Conservation (phyloP, 2,329 filamentous ascomycete genomes). For the Pleomassaria siparia region DNA sequence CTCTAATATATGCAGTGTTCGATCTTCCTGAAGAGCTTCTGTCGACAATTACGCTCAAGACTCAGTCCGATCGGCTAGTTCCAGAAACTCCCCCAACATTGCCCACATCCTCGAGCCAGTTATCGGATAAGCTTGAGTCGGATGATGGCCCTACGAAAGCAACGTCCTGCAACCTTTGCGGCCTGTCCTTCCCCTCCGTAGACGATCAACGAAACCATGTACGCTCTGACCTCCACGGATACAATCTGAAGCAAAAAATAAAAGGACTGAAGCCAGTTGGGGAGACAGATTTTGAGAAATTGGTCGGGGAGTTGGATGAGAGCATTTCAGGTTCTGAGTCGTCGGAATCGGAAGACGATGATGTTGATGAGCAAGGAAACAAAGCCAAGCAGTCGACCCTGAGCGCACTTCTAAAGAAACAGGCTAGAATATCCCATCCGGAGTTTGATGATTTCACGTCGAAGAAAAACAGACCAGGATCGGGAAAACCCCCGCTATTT, state of each 20-base stretch:
- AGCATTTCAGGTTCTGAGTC: slow-evolving; percentile 83
- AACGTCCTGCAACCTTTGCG: slow-evolving; percentile 81
- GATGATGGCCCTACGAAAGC: slow-evolving; percentile 53
- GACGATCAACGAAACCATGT: slow-evolving; percentile 83
- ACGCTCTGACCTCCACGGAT: slow-evolving; percentile 87
- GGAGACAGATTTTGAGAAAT: slow-evolving; percentile 82
- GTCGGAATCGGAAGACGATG: slow-evolving; percentile 73
- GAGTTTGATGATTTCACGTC: slow-evolving; percentile 52
- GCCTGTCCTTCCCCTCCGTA: slow-evolving; percentile 68
- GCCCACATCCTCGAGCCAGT: slow-evolving; percentile 17
- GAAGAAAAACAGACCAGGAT: slow-evolving; percentile 55
- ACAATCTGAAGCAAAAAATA: slow-evolving; percentile 91
- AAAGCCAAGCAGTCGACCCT: slow-evolving; percentile 68
- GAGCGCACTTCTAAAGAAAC: slow-evolving; percentile 75
- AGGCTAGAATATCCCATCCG: slow-evolving; percentile 69
- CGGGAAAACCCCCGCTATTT: slow-evolving; percentile 72
- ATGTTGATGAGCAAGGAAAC: slow-evolving; percentile 57
- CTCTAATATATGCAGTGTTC: slow-evolving; percentile 62
- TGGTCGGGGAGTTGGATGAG: slow-evolving; percentile 85
- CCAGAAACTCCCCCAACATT: slow-evolving; percentile 16
- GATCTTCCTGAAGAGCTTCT: slow-evolving; percentile 77
- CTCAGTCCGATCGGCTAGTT: slow-evolving; percentile 22
- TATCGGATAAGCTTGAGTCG: slow-evolving; percentile 41
- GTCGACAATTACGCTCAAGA: slow-evolving; percentile 63
- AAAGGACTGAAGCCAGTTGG: slow-evolving; percentile 70